Percentiles rank a stretch among this genome's conserved stretches.
phyloP scores from a whole-genome alignment of 148 eudicot species.

The Vaccinium corymbosum region DNA sequence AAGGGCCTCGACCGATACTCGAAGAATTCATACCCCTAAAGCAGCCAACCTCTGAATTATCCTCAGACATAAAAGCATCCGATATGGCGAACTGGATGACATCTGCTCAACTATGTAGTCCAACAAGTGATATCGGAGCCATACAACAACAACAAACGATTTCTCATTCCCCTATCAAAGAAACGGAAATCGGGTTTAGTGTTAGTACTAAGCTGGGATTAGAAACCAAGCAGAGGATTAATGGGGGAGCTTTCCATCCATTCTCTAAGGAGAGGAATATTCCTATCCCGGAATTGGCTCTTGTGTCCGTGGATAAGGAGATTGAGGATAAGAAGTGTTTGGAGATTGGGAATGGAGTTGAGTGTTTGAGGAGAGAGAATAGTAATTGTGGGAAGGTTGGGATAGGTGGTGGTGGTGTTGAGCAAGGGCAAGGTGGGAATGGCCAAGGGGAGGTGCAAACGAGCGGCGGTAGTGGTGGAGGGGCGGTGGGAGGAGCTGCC shows the following conservation, averaged over 20 bases:
- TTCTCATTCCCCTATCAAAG: constrained; percentile 31
- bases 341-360: constrained; percentile 25
- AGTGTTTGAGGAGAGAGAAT: constrained; percentile 9
- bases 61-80: constrained; percentile 28
- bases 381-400: neutral
- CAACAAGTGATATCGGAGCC: constrained; percentile 35
- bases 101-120: constrained; percentile 90
- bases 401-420: neutral
- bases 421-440: constrained; percentile 21
- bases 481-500: constrained; percentile 4
- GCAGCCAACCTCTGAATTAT: constrained; percentile 34
- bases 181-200: constrained; percentile 36
- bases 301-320: constrained; percentile 46
- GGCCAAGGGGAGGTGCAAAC: constrained; percentile 23
- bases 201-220: constrained; percentile 43
- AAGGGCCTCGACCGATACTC: constrained; percentile 54
- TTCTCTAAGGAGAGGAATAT: constrained; percentile 51
- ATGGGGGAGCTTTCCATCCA: constrained; percentile 79
- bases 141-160: constrained; percentile 26
- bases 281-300: constrained; percentile 56
- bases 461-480: constrained; percentile 13
- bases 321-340: constrained; percentile 44
- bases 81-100: constrained; percentile 94
- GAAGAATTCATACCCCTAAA: constrained; percentile 94
- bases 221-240: constrained; percentile 44